Base-by-base conservation (phyloP, 257 asterid genomes). In the Phtheirospermum japonicum region DNA sequence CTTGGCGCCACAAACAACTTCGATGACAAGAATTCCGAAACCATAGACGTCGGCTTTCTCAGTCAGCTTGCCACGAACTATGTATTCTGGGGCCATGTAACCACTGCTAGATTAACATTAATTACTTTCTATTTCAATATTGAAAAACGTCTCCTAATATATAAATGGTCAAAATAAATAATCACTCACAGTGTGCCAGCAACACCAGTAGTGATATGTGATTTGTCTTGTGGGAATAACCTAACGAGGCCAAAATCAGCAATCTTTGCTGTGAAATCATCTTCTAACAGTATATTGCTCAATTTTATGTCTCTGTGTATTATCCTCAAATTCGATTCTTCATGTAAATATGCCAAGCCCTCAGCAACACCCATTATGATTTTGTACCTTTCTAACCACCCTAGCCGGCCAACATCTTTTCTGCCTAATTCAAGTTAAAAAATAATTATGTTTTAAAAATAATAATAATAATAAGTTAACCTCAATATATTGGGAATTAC, bases 1-100 rank as follows among this genome's bases (percentile, higher is more conserved):
- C 65, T 70, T 81, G 34, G 14, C 68, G 65, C 90, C 85, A 23
- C 71, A 50, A 7, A 82, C 73, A 14, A 87, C 75, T 73, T 87
- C 96, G 1, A 87, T 69, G 13, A 81, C 75, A 39, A 87, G 70
- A 65, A 87, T 82, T 36, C 96, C 96, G 40, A 80, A 87, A 62
- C 96, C 81, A 54, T 83, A 83, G 10, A 87, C 85, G 67, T 87
- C 94, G 19, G 76, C 91, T 73, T 87, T 87, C 67, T 85, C 91
- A 0, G 94, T 80, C 65, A 84, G 64, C 72, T 72, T 77, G 1
- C 95, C 94, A 18, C 74, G 87, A 51, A 81, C 82, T 2, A 87
- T 18, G 46, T 87, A 87, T 59, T 87, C 95, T 3, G 95, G 95
- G 16, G 95, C 95, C 89, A 85, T 85, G 63, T 87, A 87, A 42